A percentile compares a stretch with the other conserved stretches of the same genome.
phyloP scores from a whole-genome alignment of 164 flowering plant species.

The Annona squamosa region DNA sequence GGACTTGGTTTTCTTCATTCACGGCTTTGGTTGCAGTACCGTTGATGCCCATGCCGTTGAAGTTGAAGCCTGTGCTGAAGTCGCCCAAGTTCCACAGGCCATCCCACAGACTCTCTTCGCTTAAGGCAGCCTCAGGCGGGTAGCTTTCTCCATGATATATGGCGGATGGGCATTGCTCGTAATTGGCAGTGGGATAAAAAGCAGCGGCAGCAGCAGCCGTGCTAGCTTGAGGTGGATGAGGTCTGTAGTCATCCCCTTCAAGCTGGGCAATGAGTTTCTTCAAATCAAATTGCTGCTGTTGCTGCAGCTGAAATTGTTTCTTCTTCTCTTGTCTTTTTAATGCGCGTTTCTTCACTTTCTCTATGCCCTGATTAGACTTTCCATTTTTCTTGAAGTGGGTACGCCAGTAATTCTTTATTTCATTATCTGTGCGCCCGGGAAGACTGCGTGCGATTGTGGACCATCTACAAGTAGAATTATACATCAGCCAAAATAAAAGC shows the following conservation, averaged over 20 bases:
- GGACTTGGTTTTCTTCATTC: slow-evolving; percentile 3
- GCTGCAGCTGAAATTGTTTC: not conserved
- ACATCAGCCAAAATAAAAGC: too few relatives aligned
- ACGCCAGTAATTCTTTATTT: slow-evolving; percentile 16
- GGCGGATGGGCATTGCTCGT: slow-evolving; percentile 27
- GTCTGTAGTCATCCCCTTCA: slow-evolving; percentile 24
- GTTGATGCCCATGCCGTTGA: slow-evolving; percentile 9
- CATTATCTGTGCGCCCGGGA: slow-evolving; percentile 16
- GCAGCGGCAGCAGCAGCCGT: slow-evolving; percentile 20
- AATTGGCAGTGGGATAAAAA: slow-evolving; percentile 10
- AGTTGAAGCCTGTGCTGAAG: slow-evolving; percentile 16
- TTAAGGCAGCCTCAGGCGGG: slow-evolving; percentile 14
- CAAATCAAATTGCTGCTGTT: slow-evolving; percentile 30
- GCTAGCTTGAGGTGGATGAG: slow-evolving; percentile 3
- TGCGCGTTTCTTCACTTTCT: not conserved
- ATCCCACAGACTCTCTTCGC: slow-evolving; percentile 44
- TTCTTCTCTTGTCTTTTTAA: slow-evolving; percentile 7
- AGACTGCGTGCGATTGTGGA: slow-evolving; percentile 11
- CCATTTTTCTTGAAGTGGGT: slow-evolving; percentile 13
- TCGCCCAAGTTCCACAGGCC: slow-evolving; percentile 66
- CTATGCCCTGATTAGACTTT: not conserved
- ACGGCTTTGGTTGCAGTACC: slow-evolving; percentile 24
- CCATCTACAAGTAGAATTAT: slow-evolving; percentile 5
- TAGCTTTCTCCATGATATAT: slow-evolving; percentile 11
- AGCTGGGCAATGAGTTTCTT: slow-evolving; percentile 31